A percentile compares a stretch with the other conserved stretches of the same genome.
phyloP scores from a whole-genome alignment of 768 basidiomycete species.

The Sarcomyxa edulis region DNA sequence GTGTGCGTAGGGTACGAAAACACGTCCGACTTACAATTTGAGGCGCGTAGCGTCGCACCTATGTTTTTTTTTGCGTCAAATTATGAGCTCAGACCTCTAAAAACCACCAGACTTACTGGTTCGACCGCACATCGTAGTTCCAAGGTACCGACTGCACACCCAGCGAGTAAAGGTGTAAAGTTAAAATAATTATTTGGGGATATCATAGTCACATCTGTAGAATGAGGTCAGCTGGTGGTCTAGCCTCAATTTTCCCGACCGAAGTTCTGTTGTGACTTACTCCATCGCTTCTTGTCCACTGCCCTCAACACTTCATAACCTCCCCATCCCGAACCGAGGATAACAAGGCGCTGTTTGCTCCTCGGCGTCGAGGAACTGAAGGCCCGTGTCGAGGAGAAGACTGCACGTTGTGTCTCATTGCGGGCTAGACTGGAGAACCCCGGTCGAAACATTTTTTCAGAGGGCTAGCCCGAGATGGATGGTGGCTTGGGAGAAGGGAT shows the following conservation, averaged over 20 bases:
- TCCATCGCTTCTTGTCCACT: constrained; percentile 69
- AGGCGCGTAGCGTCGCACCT: constrained; percentile 55
- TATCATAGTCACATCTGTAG: constrained; percentile 56
- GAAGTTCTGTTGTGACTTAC: too few species aligned
- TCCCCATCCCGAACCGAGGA: constrained; percentile 77
- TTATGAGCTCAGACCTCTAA: too few species aligned
- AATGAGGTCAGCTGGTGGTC: constrained; percentile 1
- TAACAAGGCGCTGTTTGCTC: constrained; percentile 47
- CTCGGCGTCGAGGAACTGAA: constrained; percentile 33
- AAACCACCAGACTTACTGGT: constrained; percentile 58
- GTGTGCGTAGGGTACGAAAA: neutral
- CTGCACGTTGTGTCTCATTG: too few species aligned
- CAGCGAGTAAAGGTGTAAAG: constrained; percentile 62
- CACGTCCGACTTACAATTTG: constrained; percentile 33
- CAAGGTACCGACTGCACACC: constrained; percentile 77
- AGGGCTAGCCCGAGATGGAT: too few species aligned
- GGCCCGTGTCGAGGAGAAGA: constrained; percentile 15
- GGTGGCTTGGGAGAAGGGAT: too few species aligned
- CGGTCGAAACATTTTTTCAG: too few species aligned
- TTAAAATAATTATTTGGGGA: constrained; percentile 69
- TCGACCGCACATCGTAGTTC: constrained; percentile 80
- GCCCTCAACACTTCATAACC: constrained; percentile 65
- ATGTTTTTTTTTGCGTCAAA: too few species aligned
- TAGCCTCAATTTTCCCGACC: too few species aligned
- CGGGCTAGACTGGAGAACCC: too few species aligned